These are phyloP conservation scores for Colletotrichum sp. DNA, from an alignment of 2,329 filamentous ascomycete genomes.

Conservation along the genomic window DNA sequence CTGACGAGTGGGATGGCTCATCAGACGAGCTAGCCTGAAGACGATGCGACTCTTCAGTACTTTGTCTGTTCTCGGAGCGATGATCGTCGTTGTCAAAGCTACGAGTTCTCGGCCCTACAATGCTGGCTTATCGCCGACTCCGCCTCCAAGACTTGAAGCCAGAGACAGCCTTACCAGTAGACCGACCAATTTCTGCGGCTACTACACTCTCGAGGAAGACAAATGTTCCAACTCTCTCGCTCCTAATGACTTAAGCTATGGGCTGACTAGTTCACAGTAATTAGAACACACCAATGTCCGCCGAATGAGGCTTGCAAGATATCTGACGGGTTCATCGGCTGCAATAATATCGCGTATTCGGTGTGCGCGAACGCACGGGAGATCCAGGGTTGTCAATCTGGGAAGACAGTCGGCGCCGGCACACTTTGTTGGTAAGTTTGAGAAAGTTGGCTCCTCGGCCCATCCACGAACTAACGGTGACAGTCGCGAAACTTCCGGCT, in stretches of 20 bases:
- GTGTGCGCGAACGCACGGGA: not conserved
- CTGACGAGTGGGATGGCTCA: not conserved
- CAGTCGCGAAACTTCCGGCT: not conserved
- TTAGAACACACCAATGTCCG: not conserved
- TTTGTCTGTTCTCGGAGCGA: not conserved
- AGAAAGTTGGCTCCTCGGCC: not conserved
- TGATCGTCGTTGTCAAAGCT: not conserved
- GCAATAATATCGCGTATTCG: not conserved
- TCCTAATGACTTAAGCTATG: not conserved
- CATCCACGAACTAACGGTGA: not conserved
- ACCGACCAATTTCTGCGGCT: not conserved
- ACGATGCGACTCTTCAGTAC: not conserved
- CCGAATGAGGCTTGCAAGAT: not conserved
- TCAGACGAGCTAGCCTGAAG: not conserved
- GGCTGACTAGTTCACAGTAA: not conserved
- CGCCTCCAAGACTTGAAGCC: not conserved
- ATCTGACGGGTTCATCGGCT: not conserved
- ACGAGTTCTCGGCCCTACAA: not conserved
- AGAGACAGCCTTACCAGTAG: not conserved
- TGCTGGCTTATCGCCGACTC: not conserved
- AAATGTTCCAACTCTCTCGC: not conserved
- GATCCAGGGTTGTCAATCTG: not conserved
- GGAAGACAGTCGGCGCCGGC: not conserved
- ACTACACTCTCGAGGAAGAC: not conserved
- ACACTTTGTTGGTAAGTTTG: not conserved